Percentiles rank a stretch among this genome's conserved stretches.
Evolutionary conservation across 768 basidiomycete species (phyloP).

Genomic region (Lactifluus volemus): DNA sequence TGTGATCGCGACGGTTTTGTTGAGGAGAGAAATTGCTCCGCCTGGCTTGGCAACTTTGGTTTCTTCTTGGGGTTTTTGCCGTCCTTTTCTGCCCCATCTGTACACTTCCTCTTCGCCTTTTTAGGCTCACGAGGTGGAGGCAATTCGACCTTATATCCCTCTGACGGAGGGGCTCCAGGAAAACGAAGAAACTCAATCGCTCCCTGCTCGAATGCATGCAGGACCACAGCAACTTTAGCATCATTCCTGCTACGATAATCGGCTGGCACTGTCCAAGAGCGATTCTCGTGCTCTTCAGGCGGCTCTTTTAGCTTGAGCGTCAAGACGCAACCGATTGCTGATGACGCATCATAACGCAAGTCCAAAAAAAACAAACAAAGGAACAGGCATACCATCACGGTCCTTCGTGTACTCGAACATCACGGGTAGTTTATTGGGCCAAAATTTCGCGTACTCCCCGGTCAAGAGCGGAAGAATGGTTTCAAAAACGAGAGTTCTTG

Average conservation of each 20-base stretch:
- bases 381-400: conserved; percentile 38
- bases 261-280: conserved; percentile 36
- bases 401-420: conserved; percentile 36
- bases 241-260: conserved; percentile 52
- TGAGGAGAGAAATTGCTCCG: conserved; percentile 1
- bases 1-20: not conserved
- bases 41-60: conserved; percentile 1
- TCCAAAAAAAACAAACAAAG: not conserved
- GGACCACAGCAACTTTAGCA: conserved; percentile 50
- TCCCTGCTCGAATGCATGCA: conserved; percentile 45
- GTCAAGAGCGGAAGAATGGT: conserved; percentile 38
- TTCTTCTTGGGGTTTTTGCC: not conserved
- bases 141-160: conserved; percentile 33
- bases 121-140: conserved; percentile 18
- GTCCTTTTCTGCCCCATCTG: conserved; percentile 1
- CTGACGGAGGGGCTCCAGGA: conserved; percentile 34
- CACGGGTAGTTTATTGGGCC: conserved; percentile 29
- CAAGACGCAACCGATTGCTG: conserved; percentile 51
- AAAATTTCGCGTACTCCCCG: conserved; percentile 38
- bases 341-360: too few species aligned
- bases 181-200: conserved; percentile 54
- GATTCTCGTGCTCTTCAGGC: conserved; percentile 28
- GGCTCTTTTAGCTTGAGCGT: conserved; percentile 32
- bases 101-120: conserved; percentile 19
- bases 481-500: conserved; percentile 37